Evolutionary conservation across 345 rosid genomes (phyloP).

Genomic region (Cardamine occulta): DNA sequence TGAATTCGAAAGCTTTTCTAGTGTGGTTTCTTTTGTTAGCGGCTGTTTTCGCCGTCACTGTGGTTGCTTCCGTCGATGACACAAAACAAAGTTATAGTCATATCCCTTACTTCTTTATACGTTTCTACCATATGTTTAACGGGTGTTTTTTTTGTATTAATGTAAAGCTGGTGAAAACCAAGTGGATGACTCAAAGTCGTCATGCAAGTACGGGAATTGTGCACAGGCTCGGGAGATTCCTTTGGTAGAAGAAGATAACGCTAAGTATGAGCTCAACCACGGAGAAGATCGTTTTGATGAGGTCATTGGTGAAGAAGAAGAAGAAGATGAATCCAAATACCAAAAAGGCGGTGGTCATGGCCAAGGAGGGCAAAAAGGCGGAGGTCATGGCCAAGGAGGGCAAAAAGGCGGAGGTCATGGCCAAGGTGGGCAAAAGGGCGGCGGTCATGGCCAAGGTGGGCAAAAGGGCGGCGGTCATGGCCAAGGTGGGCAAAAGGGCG

Average conservation of each 20-base stretch:
- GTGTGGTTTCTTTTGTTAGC: constrained; percentile 38
- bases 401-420: not conserved
- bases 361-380: not conserved
- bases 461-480: not conserved
- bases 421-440: not conserved
- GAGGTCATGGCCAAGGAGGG: constrained; percentile 12
- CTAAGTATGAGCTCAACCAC: not conserved
- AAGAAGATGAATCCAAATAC: constrained; percentile 35
- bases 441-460: constrained; percentile 1
- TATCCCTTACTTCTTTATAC: not conserved
- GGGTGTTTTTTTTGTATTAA: not conserved
- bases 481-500: constrained; percentile 9
- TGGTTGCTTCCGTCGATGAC: constrained; percentile 30
- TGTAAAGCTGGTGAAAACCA: constrained; percentile 22
- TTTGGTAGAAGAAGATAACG: constrained; percentile 9
- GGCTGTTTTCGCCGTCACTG: constrained; percentile 27
- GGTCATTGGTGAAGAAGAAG: constrained; percentile 5
- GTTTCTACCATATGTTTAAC: not conserved
- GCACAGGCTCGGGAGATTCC: constrained; percentile 21
- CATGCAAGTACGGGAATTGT: constrained; percentile 30
- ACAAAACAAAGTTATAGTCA: constrained; percentile 38
- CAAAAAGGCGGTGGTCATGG: constrained; percentile 1
- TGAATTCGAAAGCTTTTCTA: constrained; percentile 35
- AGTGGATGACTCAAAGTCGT: constrained; percentile 25
- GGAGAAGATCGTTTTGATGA: not conserved